phyloP scores from a whole-genome alignment of 176 grass and related monocot genomes.

The Lolium multiflorum region DNA sequence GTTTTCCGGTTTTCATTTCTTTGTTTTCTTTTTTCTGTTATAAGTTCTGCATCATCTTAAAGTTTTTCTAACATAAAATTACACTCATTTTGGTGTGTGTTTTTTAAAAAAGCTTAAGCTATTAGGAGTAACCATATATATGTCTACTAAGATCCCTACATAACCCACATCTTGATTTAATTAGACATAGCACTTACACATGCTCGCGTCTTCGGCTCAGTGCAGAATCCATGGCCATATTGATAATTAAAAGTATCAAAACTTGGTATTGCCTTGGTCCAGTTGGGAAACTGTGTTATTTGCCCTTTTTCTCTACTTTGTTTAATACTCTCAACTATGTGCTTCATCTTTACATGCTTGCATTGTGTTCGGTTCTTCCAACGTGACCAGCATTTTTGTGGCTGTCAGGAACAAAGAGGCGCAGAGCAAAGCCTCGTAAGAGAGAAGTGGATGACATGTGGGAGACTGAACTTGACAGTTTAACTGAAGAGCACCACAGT shows the following conservation, averaged over 20 bases:
- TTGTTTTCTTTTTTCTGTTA: not conserved
- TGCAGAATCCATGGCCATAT: not conserved
- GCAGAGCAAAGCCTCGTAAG: constrained; percentile 20
- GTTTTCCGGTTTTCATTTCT: not conserved
- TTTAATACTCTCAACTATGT: not conserved
- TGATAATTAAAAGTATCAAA: not conserved
- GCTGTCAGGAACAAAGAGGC: constrained; percentile 56
- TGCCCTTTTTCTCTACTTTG: not conserved
- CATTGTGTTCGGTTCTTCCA: constrained; percentile 29
- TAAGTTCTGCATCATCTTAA: not conserved
- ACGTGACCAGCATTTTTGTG: not conserved
- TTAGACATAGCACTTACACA: constrained; percentile 13
- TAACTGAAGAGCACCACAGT: constrained; percentile 6
- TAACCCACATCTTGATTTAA: not conserved
- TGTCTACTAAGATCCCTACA: not conserved
- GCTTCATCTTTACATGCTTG: constrained; percentile 19
- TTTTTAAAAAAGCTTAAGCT: not conserved
- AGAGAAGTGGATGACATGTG: constrained; percentile 8
- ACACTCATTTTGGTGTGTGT: not conserved
- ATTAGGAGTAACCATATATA: not conserved
- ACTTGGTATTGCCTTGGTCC: not conserved
- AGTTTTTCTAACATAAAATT: not conserved
- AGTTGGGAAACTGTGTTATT: not conserved
- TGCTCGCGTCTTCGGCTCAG: not conserved
- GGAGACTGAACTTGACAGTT: constrained; percentile 26